A percentile compares a stretch with the other conserved stretches of the same genome.
phyloP scores from a whole-genome alignment of 2,329 filamentous ascomycete species.

The Rutstroemia sp. region DNA sequence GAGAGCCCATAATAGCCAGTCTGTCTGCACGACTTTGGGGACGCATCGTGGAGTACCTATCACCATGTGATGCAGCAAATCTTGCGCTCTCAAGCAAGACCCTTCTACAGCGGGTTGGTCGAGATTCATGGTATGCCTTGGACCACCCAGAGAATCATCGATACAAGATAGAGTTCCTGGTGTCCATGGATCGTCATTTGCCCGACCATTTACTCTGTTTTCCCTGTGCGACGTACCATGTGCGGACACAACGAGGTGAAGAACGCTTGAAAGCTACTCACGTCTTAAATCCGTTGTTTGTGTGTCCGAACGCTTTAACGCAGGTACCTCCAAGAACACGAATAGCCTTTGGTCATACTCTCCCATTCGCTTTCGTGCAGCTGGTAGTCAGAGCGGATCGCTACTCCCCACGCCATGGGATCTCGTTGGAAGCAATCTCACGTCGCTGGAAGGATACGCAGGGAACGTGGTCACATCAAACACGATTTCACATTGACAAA shows the following conservation, averaged over 20 bases:
- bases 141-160: constrained; percentile 36
- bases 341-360: constrained; percentile 44
- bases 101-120: constrained; percentile 36
- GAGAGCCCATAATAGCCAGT: constrained; percentile 38
- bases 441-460: constrained; percentile 42
- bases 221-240: constrained; percentile 47
- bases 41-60: constrained; percentile 34
- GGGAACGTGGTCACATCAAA: constrained; percentile 44
- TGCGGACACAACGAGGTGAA: constrained; percentile 42
- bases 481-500: constrained; percentile 45
- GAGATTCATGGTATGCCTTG: constrained; percentile 33
- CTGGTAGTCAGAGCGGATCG: constrained; percentile 42
- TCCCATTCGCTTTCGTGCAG: constrained; percentile 52
- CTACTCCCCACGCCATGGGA: constrained; percentile 41
- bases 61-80: constrained; percentile 39
- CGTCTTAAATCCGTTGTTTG: constrained; percentile 48
- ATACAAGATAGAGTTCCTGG: constrained; percentile 43
- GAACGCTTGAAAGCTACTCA: constrained; percentile 47
- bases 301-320: constrained; percentile 46
- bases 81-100: constrained; percentile 42
- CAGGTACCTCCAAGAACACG: constrained; percentile 43
- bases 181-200: constrained; percentile 40
- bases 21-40: constrained; percentile 40
- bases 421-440: constrained; percentile 38
- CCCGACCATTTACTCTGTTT: constrained; percentile 53